These are phyloP conservation scores for Zasmidium citrigriseum DNA, from an alignment of 2,329 filamentous ascomycete genomes.

Conservation along the genomic window DNA sequence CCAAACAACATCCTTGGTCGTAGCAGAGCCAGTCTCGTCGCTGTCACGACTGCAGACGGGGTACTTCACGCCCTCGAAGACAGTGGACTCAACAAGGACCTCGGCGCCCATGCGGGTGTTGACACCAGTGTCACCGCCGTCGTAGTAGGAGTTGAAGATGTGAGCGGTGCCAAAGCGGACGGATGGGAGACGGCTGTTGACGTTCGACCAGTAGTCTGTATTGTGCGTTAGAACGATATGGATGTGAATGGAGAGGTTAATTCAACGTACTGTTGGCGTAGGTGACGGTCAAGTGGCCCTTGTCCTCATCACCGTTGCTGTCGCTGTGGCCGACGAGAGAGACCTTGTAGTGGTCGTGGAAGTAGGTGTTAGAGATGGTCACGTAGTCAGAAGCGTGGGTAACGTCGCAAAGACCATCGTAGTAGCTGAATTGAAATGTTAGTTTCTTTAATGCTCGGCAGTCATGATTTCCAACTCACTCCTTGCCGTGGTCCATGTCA, in stretches of 20 bases:
- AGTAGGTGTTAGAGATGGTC: conserved; percentile 50
- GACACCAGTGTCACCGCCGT: conserved; percentile 40
- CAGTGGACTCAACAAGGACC: conserved; percentile 45
- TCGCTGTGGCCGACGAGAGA: conserved; percentile 63
- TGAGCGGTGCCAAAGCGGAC: conserved; percentile 69
- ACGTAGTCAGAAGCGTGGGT: conserved; percentile 65
- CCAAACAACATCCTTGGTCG: conserved; percentile 41
- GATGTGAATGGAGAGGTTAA: neutral
- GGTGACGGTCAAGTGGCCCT: conserved; percentile 63
- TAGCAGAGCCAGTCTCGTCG: conserved; percentile 39
- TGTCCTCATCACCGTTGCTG: conserved; percentile 60
- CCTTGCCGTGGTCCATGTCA: conserved; percentile 62
- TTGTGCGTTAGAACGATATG: neutral
- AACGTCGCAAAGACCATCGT: conserved; percentile 66
- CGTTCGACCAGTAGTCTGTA: conserved; percentile 59
- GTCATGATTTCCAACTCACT: neutral
- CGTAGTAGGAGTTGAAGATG: conserved; percentile 57
- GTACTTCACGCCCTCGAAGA: conserved; percentile 37
- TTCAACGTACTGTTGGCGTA: conserved; percentile 56
- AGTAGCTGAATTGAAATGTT: conserved; percentile 51
- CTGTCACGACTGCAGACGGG: conserved; percentile 37
- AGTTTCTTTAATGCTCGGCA: neutral
- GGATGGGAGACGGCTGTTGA: conserved; percentile 64
- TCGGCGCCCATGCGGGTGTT: conserved; percentile 47
- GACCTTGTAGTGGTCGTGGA: conserved; percentile 65